Evolutionary conservation across 2,329 filamentous ascomycete genomes (phyloP).

Genomic region (Beauveria sp.): DNA sequence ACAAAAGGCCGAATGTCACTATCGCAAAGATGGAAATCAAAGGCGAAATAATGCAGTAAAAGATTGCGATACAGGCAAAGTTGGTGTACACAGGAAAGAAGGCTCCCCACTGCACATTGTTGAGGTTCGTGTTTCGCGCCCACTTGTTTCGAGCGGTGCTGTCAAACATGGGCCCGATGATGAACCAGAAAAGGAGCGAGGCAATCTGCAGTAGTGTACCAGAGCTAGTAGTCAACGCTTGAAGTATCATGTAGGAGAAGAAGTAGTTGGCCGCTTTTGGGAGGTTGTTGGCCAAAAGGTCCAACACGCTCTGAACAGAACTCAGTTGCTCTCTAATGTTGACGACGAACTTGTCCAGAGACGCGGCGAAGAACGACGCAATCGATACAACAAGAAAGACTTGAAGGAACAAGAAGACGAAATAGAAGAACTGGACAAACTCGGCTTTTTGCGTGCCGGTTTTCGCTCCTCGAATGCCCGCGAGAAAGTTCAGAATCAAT

Average conservation of each 20-base stretch:
- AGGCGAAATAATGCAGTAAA: constrained; percentile 84
- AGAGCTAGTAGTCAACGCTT: constrained; percentile 84
- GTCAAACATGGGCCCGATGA: constrained; percentile 74
- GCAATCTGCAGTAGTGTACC: constrained; percentile 79
- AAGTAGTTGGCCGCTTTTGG: constrained; percentile 92
- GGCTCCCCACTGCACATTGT: constrained; percentile 77
- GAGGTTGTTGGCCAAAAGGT: constrained; percentile 67
- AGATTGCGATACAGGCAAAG: constrained; percentile 82
- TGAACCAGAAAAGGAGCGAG: constrained; percentile 71
- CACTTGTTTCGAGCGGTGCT: constrained; percentile 79
- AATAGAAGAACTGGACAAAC: constrained; percentile 88
- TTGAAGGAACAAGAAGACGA: constrained; percentile 88
- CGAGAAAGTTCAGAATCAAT: constrained; percentile 66
- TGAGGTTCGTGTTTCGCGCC: constrained; percentile 70
- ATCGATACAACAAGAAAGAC: constrained; percentile 90
- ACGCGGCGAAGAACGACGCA: constrained; percentile 60
- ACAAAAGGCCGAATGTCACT: constrained; percentile 83
- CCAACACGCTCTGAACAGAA: constrained; percentile 59
- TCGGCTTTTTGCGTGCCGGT: constrained; percentile 73
- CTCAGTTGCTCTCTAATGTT: constrained; percentile 31
- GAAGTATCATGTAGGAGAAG: constrained; percentile 96
- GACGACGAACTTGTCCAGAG: constrained; percentile 55
- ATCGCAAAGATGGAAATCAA: constrained; percentile 90
- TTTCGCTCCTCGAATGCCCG: constrained; percentile 67
- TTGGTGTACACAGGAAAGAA: constrained; percentile 97